These are phyloP conservation scores for Nyctanthes arbortristis DNA, from an alignment of 257 asterid genomes.

Conservation along the genomic window DNA sequence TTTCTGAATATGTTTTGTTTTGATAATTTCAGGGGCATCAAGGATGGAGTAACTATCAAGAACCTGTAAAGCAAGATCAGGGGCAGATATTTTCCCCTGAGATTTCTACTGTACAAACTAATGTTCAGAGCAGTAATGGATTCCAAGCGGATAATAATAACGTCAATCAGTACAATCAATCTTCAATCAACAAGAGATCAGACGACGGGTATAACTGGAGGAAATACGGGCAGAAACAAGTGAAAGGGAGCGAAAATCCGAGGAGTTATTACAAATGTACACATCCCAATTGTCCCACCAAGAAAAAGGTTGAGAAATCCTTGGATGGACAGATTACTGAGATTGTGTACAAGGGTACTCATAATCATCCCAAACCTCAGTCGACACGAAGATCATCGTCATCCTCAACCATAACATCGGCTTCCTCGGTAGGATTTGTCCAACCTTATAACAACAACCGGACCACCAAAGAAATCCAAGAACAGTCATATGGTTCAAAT, in stretches of 20 bases:
- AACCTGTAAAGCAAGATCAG: constrained; percentile 36
- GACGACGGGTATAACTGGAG: constrained; percentile 95
- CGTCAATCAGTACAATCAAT: constrained; percentile 37
- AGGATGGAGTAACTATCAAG: constrained; percentile 47
- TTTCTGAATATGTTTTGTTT: no score
- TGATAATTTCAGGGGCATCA: constrained; percentile 40
- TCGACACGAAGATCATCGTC: constrained; percentile 67
- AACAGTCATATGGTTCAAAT: constrained; percentile 53
- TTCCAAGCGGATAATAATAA: constrained; percentile 23
- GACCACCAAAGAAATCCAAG: constrained; percentile 38
- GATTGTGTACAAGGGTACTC: constrained; percentile 73
- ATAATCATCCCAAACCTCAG: constrained; percentile 83
- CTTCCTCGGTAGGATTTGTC: constrained; percentile 40
- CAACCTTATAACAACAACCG: constrained; percentile 37
- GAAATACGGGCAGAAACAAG: constrained; percentile 89
- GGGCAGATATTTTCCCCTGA: constrained; percentile 42
- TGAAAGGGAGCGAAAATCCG: constrained; percentile 90
- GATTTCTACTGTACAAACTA: no score
- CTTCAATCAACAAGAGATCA: constrained; percentile 41
- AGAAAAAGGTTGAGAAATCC: constrained; percentile 73
- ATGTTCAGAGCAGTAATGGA: no score
- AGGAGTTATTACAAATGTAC: constrained; percentile 91
- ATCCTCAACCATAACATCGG: constrained; percentile 36
- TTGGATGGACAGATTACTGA: constrained; percentile 74
- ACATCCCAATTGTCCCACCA: constrained; percentile 62